A percentile compares a stretch with the other conserved stretches of the same genome.
These are phyloP conservation scores for Camillea tinctor DNA, from an alignment of 2,329 filamentous ascomycete genomes.

Conservation along the genomic window DNA sequence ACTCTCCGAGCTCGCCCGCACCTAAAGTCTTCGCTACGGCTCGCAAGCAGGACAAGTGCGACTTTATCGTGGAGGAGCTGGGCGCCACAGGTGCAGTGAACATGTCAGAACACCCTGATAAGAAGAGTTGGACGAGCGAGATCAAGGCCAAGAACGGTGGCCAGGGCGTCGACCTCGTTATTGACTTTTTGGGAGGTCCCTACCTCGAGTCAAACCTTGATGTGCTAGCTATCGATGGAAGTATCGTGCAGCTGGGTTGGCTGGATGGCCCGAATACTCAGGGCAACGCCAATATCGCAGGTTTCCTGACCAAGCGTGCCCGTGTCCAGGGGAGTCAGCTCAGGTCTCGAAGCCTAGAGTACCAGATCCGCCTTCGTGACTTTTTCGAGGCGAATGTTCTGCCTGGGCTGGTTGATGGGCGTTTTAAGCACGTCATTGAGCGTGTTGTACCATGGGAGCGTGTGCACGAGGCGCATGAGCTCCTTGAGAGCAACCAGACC, in stretches of 20 bases:
- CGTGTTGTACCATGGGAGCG: slow-evolving; percentile 4
- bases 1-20: background rate
- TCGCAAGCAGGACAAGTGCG: slow-evolving; percentile 1
- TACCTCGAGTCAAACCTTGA: slow-evolving; percentile 6
- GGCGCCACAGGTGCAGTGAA: slow-evolving; percentile 1
- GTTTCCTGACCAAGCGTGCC: slow-evolving; percentile 4
- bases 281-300: background rate
- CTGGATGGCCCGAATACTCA: slow-evolving; percentile 1
- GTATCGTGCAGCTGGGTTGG: slow-evolving; percentile 7
- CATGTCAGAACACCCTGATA: background rate
- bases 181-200: slow-evolving; percentile 5
- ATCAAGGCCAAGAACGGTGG: slow-evolving; percentile 1
- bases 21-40: slow-evolving; percentile 1
- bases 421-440: slow-evolving; percentile 4
- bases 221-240: slow-evolving; percentile 3
- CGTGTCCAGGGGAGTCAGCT: slow-evolving; percentile 8
- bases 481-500: slow-evolving; percentile 5
- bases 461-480: slow-evolving; percentile 1
- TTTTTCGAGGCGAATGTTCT: background rate
- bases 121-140: slow-evolving; percentile 1
- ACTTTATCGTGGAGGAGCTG: slow-evolving; percentile 1
- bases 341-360: slow-evolving; percentile 3
- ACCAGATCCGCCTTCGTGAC: background rate
- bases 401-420: background rate
- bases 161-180: slow-evolving; percentile 4